phyloP scores from a whole-genome alignment of 1,284 basidiomycete species.

The Cystobasidiaceae sp. region DNA sequence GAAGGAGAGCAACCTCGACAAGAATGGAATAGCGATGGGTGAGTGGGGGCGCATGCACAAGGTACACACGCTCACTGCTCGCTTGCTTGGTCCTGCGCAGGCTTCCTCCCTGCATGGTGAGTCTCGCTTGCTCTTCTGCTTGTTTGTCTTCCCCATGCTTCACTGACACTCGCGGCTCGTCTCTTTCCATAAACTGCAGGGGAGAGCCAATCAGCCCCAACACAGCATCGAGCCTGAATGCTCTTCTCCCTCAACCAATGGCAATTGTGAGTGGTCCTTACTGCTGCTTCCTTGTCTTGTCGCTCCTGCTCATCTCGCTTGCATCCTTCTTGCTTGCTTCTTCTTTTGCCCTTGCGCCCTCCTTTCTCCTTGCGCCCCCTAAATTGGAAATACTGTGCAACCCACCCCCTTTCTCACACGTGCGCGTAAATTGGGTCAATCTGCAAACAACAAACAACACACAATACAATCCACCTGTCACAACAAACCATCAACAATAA shows the following conservation, averaged over 20 bases:
- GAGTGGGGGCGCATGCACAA: background rate
- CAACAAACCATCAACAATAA: too few species aligned
- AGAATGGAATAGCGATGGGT: slow-evolving; percentile 30
- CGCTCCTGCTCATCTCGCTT: background rate
- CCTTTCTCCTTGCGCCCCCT: too few species aligned
- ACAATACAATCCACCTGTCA: too few species aligned
- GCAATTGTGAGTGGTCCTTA: slow-evolving; percentile 5
- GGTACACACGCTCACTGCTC: too few species aligned
- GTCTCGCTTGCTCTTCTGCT: background rate
- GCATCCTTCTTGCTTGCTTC: background rate
- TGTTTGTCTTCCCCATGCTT: background rate
- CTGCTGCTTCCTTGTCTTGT: background rate
- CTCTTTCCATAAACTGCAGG: background rate
- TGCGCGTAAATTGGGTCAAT: background rate
- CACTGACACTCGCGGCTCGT: background rate
- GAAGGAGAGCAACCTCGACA: slow-evolving; percentile 23
- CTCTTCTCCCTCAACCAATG: slow-evolving; percentile 27
- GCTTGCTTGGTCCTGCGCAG: background rate
- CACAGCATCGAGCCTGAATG: slow-evolving; percentile 25
- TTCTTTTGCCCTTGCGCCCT: background rate
- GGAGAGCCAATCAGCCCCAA: slow-evolving; percentile 27
- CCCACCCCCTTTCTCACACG: background rate
- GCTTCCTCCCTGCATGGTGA: slow-evolving; percentile 26
- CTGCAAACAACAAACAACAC: background rate
- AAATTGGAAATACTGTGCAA: too few species aligned